Evolutionary conservation across 1,139 yeast genomes (phyloP).

Genomic region (Candida glucosophila): DNA sequence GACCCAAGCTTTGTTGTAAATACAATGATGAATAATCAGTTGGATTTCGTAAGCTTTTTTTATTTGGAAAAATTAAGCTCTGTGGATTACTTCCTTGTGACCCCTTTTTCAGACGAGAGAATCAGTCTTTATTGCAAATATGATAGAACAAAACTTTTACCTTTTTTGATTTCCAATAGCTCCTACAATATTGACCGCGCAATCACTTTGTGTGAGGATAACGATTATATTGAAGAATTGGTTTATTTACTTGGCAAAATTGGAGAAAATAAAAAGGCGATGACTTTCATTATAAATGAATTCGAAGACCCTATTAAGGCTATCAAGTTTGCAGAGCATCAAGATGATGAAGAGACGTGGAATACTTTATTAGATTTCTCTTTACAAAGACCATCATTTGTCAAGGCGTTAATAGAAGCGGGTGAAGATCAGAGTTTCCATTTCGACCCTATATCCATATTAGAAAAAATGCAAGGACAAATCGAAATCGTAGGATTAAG

Average conservation of each 20-base stretch:
- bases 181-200: conserved; percentile 68
- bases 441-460: conserved; percentile 57
- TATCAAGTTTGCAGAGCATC: conserved; percentile 66
- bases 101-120: conserved; percentile 57
- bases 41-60: conserved; percentile 52
- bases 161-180: conserved; percentile 35
- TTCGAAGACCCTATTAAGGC: conserved; percentile 76
- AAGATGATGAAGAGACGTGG: conserved; percentile 75
- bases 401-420: conserved; percentile 62
- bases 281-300: conserved; percentile 66
- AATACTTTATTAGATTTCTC: conserved; percentile 64
- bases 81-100: conserved; percentile 46
- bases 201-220: conserved; percentile 49
- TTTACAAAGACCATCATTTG: conserved; percentile 62
- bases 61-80: conserved; percentile 46
- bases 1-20: conserved; percentile 42
- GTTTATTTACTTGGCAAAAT: conserved; percentile 77
- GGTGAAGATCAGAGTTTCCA: conserved; percentile 47
- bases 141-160: conserved; percentile 43
- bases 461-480: conserved; percentile 54
- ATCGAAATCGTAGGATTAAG: conserved; percentile 61
- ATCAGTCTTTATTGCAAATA: conserved; percentile 58
- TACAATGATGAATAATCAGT: conserved; percentile 31
- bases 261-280: conserved; percentile 73
- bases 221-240: conserved; percentile 53